These are phyloP conservation scores for Aphanoascus verrucosus DNA, from an alignment of 2,329 filamentous ascomycete species.

Conservation along the genomic window DNA sequence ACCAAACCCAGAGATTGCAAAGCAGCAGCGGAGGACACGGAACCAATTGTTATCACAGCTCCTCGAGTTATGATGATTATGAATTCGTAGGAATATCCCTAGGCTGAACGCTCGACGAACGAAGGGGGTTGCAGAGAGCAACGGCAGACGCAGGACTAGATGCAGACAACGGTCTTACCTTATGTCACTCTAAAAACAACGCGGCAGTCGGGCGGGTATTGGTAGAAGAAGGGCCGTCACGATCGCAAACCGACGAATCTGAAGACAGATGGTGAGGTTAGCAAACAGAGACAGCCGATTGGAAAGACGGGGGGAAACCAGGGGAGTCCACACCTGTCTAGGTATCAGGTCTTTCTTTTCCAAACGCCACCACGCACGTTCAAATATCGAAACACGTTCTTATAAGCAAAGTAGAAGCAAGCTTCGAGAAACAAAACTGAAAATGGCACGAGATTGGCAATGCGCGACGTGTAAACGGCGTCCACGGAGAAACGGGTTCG, in stretches of 20 bases:
- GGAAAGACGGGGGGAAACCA: not conserved
- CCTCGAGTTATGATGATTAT: not conserved
- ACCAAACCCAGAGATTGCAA: not conserved
- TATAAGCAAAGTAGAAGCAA: not conserved
- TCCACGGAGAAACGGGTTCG: not conserved
- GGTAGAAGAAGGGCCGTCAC: conserved; percentile 1
- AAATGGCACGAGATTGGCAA: not conserved
- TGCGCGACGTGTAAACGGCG: not conserved
- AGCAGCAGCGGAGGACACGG: not conserved
- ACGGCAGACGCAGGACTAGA: not conserved
- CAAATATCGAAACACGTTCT: not conserved
- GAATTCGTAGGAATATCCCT: not conserved
- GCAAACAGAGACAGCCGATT: not conserved
- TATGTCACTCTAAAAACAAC: conserved; percentile 5
- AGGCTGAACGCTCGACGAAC: not conserved
- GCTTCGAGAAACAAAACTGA: not conserved
- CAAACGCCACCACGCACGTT: not conserved
- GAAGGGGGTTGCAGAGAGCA: not conserved
- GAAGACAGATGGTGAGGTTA: not conserved
- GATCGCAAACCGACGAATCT: conserved; percentile 7
- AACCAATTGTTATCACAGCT: not conserved
- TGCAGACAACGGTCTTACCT: conserved; percentile 7
- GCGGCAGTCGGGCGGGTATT: conserved; percentile 3
- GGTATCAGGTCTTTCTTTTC: not conserved
- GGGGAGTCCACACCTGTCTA: not conserved